These are phyloP conservation scores for Paramecium sonneborni DNA, from an alignment of 73 alveolate genomes.

Conservation along the genomic window DNA sequence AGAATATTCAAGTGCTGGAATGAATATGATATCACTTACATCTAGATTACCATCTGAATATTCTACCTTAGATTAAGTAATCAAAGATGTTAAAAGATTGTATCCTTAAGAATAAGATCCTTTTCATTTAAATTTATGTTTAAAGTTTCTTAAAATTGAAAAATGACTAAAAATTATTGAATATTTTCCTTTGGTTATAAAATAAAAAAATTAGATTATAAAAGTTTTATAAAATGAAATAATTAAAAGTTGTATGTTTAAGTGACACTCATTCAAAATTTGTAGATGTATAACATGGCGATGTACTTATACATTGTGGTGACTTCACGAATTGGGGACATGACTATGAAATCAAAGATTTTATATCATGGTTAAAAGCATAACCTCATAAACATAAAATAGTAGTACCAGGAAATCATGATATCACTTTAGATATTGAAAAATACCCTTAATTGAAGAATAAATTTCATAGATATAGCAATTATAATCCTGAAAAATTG, in stretches of 20 bases:
- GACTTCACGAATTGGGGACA: slow-evolving; percentile 72
- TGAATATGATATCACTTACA: neutral
- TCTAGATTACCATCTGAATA: neutral
- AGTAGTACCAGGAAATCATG: slow-evolving; percentile 70
- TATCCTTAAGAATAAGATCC: neutral
- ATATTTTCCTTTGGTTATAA: too few species aligned
- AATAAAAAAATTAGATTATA: neutral
- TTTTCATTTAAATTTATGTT: neutral
- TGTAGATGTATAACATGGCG: slow-evolving; percentile 45
- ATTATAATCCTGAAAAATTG: neutral
- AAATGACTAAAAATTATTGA: too few species aligned
- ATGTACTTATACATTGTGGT: slow-evolving; percentile 38
- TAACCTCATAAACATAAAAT: slow-evolving; percentile 60
- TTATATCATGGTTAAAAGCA: slow-evolving; percentile 58
- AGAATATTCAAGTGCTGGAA: neutral
- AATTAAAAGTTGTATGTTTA: slow-evolving; percentile 47
- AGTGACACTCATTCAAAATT: slow-evolving; percentile 56
- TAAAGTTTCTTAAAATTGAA: neutral
- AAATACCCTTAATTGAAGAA: neutral
- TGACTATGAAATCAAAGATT: slow-evolving; percentile 39
- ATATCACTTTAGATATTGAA: slow-evolving; percentile 43
- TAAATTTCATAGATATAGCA: slow-evolving; percentile 25
- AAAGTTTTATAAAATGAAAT: neutral
- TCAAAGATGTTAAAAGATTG: too few species aligned
- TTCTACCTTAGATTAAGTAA: too few species aligned